Evolutionary conservation across 192 early-diverging fungal genomes (phyloP), one percentile per base, ranked within the genome.

Genomic region (Rhizophlyctis rosea): DNA sequence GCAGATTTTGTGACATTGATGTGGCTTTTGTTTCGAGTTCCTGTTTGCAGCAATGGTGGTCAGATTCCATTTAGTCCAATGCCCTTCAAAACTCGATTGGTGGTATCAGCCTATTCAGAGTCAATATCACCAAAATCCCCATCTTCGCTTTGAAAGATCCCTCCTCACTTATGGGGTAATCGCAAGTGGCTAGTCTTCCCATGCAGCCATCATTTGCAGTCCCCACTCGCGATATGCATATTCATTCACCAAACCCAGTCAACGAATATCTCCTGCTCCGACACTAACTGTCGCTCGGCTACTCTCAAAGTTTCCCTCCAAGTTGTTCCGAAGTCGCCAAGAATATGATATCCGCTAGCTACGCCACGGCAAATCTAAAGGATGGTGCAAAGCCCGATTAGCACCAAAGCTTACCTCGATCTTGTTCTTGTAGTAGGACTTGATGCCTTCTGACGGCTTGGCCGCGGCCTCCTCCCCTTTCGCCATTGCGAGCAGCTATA

Each of bases 1-100:
- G 84, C 65, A 99, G 81, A 78, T 99, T 95, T 74, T 95, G 94
- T 9, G 92, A 90, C 78, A 90, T 94, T 64, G 88, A 81, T 57
- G 90, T 86, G 77, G 90, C 94, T 58, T 87, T 81, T 47, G 88
- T 84, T 68, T 98, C 95, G 4, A 91, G 83, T 62, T 91, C 87
- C 75, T 98, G 64, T 7, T 4, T 5, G 32, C n/a, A 23, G 21
- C 27, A 56, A 32, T 21, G 44, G n/a, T n/a, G n/a, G n/a, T n/a
- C n/a, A n/a, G n/a, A n/a, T n/a, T n/a, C n/a, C n/a, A n/a, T 47
- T 18, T 7, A 34, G 27, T 5, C 36, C 13, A n/a, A 34, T 57
- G 27, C n/a, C 13, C 36, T 11, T 29, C 34, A 27, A 21, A 57
- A 21, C 11, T 29, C 36, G n/a, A 11, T 29, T n/a, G 27, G 5